Evolutionary conservation across 1,284 basidiomycete genomes (phyloP), one percentile per base, ranked within the genome.

Genomic region (Cystobasidium slooffiae): DNA sequence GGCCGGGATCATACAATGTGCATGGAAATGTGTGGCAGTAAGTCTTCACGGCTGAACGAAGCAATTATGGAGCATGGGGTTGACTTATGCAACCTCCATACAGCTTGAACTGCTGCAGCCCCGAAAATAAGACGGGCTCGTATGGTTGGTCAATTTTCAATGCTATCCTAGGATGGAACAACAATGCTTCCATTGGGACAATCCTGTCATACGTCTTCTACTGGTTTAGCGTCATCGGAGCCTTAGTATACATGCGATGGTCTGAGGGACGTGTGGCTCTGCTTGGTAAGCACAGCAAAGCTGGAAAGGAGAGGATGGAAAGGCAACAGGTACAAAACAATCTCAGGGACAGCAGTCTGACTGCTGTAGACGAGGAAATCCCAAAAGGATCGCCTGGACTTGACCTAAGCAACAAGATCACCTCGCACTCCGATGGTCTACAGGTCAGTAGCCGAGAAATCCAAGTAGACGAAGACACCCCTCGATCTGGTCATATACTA

Each of bases 11-110:
- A 31, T 96, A 75, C 41, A 55, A 18, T 24, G 62, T 75, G 10
- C 86, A 86, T 73, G 90, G 90, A 14, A 92, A 87, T 80, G 91
- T 96, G 6, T 95, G 92, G 93, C 90, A 93, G 81, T 67, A 62
- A 52, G 67, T n/a, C n/a, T n/a, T n/a, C n/a, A n/a, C n/a, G n/a
- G n/a, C n/a, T n/a, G n/a, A n/a, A n/a, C n/a, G n/a, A n/a, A n/a
- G n/a, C n/a, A n/a, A n/a, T n/a, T n/a, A 72, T 68, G 43, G 58
- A 61, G 16, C 64, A 59, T 0, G 46, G 37, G 6, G 46, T 37
- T 16, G 18, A 49, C 4, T 69, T 72, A 22, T 7, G 43, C 56
- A 53, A 39, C 6, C 22, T 16, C 20, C 7, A 59, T 3, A 69
- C 65, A 75, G 76, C 49, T 85, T 95, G 66, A 83, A 91, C 75